Percentiles rank a stretch among this genome's conserved stretches.
Conservation (phyloP, 805 yeast species). For the Brettanomyces custersianus region DNA sequence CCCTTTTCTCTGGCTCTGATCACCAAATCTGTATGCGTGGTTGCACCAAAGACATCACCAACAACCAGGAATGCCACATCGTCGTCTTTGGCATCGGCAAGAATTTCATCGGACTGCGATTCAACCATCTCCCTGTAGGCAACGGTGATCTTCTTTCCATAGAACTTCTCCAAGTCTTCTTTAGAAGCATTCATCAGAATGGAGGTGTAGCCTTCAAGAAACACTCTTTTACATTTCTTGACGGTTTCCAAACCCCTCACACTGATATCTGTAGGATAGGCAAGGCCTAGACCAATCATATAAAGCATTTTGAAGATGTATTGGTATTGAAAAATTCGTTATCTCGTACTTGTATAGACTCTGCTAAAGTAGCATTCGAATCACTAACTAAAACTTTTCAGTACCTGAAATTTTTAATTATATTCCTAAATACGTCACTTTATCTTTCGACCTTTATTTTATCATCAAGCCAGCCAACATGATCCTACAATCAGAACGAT, state of each 20-base stretch:
- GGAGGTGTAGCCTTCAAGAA: constrained; percentile 91
- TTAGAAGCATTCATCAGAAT: constrained; percentile 88
- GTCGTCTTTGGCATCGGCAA: constrained; percentile 65
- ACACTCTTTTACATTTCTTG: constrained; percentile 78
- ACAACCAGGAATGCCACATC: constrained; percentile 94
- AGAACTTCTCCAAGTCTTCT: constrained; percentile 66
- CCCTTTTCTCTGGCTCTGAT: constrained; percentile 82
- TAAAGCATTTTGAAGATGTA: constrained; percentile 61
- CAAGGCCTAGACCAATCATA: constrained; percentile 84
- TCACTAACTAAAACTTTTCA: no score
- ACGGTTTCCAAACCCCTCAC: constrained; percentile 89
- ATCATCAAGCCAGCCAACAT: no score
- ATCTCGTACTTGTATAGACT: no score
- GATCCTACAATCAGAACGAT: no score
- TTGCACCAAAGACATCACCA: constrained; percentile 97
- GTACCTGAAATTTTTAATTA: no score
- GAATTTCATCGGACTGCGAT: constrained; percentile 73
- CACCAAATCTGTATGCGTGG: constrained; percentile 92
- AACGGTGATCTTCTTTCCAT: constrained; percentile 74
- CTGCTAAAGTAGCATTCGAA: no score
- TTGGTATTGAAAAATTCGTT: no score
- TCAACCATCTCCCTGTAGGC: constrained; percentile 97
- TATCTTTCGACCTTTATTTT: no score
- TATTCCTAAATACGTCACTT: no score
- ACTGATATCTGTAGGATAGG: constrained; percentile 83